Base-by-base conservation (phyloP, 2,329 filamentous ascomycete species). In the Stagonosporopsis chrysanthemi region DNA sequence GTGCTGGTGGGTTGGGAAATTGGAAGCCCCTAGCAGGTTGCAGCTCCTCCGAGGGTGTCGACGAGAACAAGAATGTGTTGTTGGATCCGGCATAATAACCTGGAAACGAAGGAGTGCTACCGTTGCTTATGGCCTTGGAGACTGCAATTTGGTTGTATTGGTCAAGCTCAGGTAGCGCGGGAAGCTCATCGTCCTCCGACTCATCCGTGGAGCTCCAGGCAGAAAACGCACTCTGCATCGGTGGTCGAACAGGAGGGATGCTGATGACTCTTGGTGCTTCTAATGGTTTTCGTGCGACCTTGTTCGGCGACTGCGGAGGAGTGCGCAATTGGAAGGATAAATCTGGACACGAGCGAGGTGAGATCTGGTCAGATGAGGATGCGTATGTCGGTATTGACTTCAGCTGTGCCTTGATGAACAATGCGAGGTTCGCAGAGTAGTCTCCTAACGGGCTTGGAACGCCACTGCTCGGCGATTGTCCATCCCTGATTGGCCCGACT, bases 151-250 rank as follows among this genome's bases (percentile, higher is more conserved):
- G 49, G 2, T 36, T 52, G 15, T 55, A 44, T 12, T 44, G 24
- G 14, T 62, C 54, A 11, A 58, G 49, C 2, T 63, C 61, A 6
- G 68, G 63, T 2, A 70, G 26, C 1, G 64, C 59, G 19, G 57
- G 58, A 14, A 62, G 39, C n/a, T 58, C 46, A 7, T 58, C 46
- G 17, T 62, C 61, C 22, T 75, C 73, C 19, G 70, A 69, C 14
- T 75, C 74, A 40, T 74, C 73, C 1, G 73, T 69, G 3, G 74
- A 75, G 56, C 74, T 76, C 74, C 74, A 76, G 1, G 66, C 73
- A 12, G 74, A 76, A 49, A 76, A 76, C 9, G 68, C 66, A 46
- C 74, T 76, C 43, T 61, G 64, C 50, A 73, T 52, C 2, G 74
- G 74, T 29, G 74, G 71, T 26, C 71, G 66, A 6, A 75, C 50